phyloP scores from a whole-genome alignment of 495 filamentous ascomycete species.

The Penicillium goetzii region DNA sequence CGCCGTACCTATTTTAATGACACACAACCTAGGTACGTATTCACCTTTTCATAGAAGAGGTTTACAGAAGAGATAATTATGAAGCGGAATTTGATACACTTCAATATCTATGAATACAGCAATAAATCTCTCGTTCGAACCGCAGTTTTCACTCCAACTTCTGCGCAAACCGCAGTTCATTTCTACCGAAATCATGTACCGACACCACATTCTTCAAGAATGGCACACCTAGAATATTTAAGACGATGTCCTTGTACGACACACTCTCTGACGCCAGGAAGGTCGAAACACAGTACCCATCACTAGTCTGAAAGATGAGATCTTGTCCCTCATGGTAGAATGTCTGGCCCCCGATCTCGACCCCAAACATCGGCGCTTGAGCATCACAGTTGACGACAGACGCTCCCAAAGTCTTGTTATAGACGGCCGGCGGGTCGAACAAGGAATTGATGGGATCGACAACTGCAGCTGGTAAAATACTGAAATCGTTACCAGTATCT shows the following conservation, averaged over 20 bases:
- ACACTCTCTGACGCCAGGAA: slow-evolving; percentile 39
- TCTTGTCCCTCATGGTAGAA: slow-evolving; percentile 57
- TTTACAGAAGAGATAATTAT: no score
- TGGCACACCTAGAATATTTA: slow-evolving; percentile 66
- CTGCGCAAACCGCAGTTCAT: no score
- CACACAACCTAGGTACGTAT: no score
- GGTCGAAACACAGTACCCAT: slow-evolving; percentile 39
- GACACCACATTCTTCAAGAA: slow-evolving; percentile 78
- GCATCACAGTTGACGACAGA: slow-evolving; percentile 67
- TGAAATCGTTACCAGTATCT: slow-evolving; percentile 70
- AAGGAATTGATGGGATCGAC: slow-evolving; percentile 61
- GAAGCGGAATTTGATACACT: no score
- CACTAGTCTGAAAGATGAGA: slow-evolving; percentile 49
- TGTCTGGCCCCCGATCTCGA: slow-evolving; percentile 50
- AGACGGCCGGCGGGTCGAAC: slow-evolving; percentile 58
- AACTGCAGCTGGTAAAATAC: slow-evolving; percentile 58
- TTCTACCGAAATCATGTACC: no score
- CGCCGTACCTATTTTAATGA: no score
- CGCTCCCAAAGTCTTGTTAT: slow-evolving; percentile 44
- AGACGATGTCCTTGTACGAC: slow-evolving; percentile 32
- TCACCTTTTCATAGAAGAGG: no score
- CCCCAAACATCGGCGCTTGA: slow-evolving; percentile 54
- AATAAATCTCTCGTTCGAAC: no score
- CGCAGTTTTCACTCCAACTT: no score
- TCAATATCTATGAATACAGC: no score